Conservation (phyloP, 2,329 filamentous ascomycete genomes). For the Sarocladium strictum region DNA sequence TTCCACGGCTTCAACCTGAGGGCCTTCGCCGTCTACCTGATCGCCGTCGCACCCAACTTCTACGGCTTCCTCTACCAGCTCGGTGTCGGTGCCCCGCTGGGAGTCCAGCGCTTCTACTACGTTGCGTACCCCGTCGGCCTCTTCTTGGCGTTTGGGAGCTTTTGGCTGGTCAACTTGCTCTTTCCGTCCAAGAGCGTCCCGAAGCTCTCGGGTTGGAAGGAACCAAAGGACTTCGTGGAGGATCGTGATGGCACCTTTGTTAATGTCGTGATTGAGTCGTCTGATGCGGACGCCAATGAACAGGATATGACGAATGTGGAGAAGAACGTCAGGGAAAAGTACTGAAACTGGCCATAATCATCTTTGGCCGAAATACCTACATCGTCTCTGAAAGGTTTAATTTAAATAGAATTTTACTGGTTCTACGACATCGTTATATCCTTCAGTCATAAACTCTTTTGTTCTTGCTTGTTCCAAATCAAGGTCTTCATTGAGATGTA, state of each 20-base stretch:
- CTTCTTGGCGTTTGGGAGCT: slow-evolving; percentile 30
- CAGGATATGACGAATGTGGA: neutral
- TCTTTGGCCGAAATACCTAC: no score
- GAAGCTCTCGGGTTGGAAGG: slow-evolving; percentile 12
- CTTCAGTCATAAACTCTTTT: neutral
- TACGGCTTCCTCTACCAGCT: slow-evolving; percentile 35
- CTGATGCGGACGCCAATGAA: neutral
- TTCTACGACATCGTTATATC: neutral
- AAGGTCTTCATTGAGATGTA: neutral
- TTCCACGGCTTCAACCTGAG: neutral
- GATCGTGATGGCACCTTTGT: slow-evolving; percentile 10
- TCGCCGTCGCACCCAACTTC: slow-evolving; percentile 33
- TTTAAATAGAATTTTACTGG: no score
- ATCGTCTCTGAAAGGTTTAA: no score
- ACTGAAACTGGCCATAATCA: no score
- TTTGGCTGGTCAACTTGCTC: slow-evolving; percentile 15
- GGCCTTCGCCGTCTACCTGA: slow-evolving; percentile 17
- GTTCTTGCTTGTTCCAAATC: neutral
- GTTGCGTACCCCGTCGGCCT: slow-evolving; percentile 50
- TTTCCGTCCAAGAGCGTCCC: slow-evolving; percentile 15
- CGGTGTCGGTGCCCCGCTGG: slow-evolving; percentile 28
- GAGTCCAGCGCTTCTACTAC: slow-evolving; percentile 43
- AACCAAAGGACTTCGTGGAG: slow-evolving; percentile 15
- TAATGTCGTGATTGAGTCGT: neutral
- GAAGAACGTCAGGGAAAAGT: neutral